Conservation (phyloP, 176 grass and related monocot genomes). For the Cenchrus purpureus region DNA sequence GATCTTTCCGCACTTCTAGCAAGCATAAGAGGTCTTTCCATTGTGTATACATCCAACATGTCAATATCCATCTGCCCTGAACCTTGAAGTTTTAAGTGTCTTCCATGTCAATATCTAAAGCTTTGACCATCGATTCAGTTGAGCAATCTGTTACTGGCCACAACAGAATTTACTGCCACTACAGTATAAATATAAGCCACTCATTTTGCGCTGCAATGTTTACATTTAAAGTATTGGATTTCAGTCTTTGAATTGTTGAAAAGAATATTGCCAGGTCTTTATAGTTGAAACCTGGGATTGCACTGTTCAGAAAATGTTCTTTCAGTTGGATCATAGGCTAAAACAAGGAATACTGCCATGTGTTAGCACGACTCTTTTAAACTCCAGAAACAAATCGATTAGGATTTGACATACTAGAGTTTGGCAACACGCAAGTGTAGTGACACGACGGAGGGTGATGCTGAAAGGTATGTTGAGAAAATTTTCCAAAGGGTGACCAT, state of each 20-base stretch:
- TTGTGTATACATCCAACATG: conserved; percentile 6
- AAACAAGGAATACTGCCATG: background rate
- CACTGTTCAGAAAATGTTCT: background rate
- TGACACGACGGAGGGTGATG: conserved; percentile 2
- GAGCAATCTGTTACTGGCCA: background rate
- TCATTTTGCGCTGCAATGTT: background rate
- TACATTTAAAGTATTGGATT: background rate
- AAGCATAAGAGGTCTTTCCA: background rate
- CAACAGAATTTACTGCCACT: background rate
- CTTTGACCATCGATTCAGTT: background rate
- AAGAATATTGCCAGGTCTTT: background rate
- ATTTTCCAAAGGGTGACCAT: background rate
- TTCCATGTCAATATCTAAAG: background rate
- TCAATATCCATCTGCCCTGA: background rate
- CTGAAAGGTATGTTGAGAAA: background rate
- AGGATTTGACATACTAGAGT: background rate
- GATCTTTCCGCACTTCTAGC: conserved; percentile 2
- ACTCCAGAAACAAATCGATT: background rate
- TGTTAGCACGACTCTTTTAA: background rate
- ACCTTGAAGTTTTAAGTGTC: conserved; percentile 2
- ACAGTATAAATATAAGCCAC: background rate
- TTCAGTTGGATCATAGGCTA: background rate
- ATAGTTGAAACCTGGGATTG: background rate
- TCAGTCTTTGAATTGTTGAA: background rate
- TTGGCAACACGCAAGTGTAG: background rate